Conservation (phyloP, 2,329 filamentous ascomycete genomes). For the Cryphonectria carpinicola region DNA sequence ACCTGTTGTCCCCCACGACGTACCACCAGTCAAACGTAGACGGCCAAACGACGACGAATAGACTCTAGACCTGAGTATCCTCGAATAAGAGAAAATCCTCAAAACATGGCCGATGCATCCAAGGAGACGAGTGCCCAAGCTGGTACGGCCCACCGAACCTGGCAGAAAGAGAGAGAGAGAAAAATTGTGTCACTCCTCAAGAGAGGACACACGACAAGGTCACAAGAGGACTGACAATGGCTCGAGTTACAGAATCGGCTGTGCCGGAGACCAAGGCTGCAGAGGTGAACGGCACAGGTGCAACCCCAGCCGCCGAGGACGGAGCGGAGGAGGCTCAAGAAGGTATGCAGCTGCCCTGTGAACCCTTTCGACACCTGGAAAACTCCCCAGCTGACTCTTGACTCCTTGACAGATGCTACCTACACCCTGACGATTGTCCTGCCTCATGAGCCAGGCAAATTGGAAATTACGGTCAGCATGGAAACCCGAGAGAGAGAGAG, state of each 20-base stretch:
- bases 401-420: slow-evolving; percentile 47
- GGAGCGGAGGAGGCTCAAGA: slow-evolving; percentile 38
- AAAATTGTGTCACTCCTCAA: neutral
- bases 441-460: slow-evolving; percentile 77
- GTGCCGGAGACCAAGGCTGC: slow-evolving; percentile 16
- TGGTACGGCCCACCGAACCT: slow-evolving; percentile 17
- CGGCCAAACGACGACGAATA: neutral
- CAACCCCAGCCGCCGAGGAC: slow-evolving; percentile 33
- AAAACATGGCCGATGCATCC: slow-evolving; percentile 27
- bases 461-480: slow-evolving; percentile 77
- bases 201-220: neutral
- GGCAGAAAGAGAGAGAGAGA: neutral
- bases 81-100: slow-evolving; percentile 11
- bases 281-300: slow-evolving; percentile 22
- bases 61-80: neutral
- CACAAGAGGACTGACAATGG: slow-evolving; percentile 21
- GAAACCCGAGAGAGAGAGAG: slow-evolving; percentile 23
- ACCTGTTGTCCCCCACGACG: neutral
- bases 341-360: slow-evolving; percentile 34
- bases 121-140: slow-evolving; percentile 24
- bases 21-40: neutral
- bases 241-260: slow-evolving; percentile 18
- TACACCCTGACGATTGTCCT: slow-evolving; percentile 75
- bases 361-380: slow-evolving; percentile 14
- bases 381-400: neutral